Evolutionary conservation across 768 basidiomycete genomes (phyloP).

Genomic region (Boletus rufocinnamomeus): DNA sequence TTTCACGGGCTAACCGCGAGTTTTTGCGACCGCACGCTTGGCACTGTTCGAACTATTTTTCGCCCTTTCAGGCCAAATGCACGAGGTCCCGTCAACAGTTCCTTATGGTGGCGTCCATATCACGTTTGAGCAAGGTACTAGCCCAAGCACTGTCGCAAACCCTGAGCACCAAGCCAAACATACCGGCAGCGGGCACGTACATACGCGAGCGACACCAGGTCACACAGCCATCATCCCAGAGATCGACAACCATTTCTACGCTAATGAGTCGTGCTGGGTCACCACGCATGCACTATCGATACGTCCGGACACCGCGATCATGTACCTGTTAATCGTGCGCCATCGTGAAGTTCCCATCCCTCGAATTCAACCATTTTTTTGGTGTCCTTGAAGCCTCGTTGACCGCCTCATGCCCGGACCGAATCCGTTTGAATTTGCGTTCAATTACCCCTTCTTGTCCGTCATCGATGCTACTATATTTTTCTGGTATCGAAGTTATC

Average conservation of each 20-base stretch:
- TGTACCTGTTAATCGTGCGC: conserved; percentile 1
- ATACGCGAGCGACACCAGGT: neutral
- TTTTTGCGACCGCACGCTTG: neutral
- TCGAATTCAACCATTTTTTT: neutral
- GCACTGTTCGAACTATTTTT: neutral
- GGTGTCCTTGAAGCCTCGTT: conserved; percentile 21
- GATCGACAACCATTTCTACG: neutral
- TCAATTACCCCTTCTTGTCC: neutral
- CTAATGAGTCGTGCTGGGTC: neutral
- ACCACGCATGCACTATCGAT: neutral
- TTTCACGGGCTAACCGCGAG: neutral
- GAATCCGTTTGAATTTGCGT: neutral
- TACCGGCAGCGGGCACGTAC: neutral
- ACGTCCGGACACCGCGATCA: neutral
- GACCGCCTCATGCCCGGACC: conserved; percentile 7
- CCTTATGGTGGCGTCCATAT: neutral
- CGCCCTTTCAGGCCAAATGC: neutral
- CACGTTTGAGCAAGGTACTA: neutral
- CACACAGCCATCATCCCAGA: neutral
- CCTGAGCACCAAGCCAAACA: neutral
- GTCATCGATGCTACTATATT: neutral
- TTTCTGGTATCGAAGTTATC: neutral
- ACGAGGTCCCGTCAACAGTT: neutral
- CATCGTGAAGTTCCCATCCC: neutral
- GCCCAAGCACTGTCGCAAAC: neutral